A percentile compares a stretch with the other conserved stretches of the same genome.
Conservation (phyloP, 768 basidiomycete genomes). For the Coprinellus aureogranulatus region DNA sequence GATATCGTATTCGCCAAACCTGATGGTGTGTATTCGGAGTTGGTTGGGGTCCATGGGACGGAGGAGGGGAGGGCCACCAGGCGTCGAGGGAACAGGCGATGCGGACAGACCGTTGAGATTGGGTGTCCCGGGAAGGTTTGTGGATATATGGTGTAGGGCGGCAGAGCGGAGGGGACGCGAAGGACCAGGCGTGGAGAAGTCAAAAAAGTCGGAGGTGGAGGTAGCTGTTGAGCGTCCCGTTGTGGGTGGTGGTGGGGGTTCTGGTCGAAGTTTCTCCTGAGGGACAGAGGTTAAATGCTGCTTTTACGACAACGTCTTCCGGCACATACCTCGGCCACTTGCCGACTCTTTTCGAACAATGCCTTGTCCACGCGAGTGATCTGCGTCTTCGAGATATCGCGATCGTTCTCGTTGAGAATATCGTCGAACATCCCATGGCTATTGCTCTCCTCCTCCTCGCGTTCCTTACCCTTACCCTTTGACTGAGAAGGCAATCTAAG, state of each 20-base stretch:
- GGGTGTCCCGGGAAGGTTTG: slow-evolving; percentile 14
- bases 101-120: slow-evolving; percentile 30
- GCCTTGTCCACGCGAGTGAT: slow-evolving; percentile 61
- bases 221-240: background rate
- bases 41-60: slow-evolving; percentile 29
- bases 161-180: slow-evolving; percentile 65
- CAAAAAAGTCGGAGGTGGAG: slow-evolving; percentile 11
- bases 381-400: slow-evolving; percentile 68
- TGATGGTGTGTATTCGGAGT: slow-evolving; percentile 80
- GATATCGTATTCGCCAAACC: slow-evolving; percentile 89
- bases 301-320: too few relatives aligned
- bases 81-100: slow-evolving; percentile 44
- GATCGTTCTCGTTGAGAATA: slow-evolving; percentile 62
- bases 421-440: slow-evolving; percentile 79
- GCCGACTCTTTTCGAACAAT: slow-evolving; percentile 70
- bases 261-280: slow-evolving; percentile 52
- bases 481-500: slow-evolving; percentile 54
- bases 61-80: slow-evolving; percentile 29
- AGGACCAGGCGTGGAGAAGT: slow-evolving; percentile 43
- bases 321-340: slow-evolving; percentile 67
- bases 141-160: slow-evolving; percentile 37
- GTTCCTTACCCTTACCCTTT: slow-evolving; percentile 67
- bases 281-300: background rate
- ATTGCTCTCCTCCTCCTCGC: slow-evolving; percentile 63
- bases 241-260: slow-evolving; percentile 27